Evolutionary conservation across 179 eudicot species (phyloP), one percentile per base, ranked within the genome.

Genomic region (Vitellaria paradoxa): DNA sequence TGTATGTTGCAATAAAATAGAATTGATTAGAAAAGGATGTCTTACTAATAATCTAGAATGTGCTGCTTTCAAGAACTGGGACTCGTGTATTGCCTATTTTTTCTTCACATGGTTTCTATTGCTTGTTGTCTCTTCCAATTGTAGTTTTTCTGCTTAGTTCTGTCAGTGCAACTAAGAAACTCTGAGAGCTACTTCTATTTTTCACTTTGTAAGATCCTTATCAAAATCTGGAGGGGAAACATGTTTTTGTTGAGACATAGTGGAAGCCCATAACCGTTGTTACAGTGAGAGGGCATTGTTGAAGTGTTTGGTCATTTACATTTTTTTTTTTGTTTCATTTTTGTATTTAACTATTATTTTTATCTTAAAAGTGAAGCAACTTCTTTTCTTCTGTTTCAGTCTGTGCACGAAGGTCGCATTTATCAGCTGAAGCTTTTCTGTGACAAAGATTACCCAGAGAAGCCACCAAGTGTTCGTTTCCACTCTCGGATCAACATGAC

Each of bases 371-470:
- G 8, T 49, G 64, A 37, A 76, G 45, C 30, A 65, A 66, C 18
- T 68, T 57, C 45, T 53, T 10, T 7, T n/a, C 24, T 56, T 78
- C 42, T 78, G 69, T 80, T 80, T 57, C 90, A 90, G 93, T 85
- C 87, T 15, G 93, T 90, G 21, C 93, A 90, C 79, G 92, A 89
- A 85, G 90, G 92, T 63, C 92, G 92, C 47, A 89, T 89, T 50
- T 89, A 89, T 84, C 93, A 90, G 79, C 80, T 90, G 89, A 90
- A 88, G 86, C 89, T 90, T 79, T 90, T 90, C 79, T 90, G 91
- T 64, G 93, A 90, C 87, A 90, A 87, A 75, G 93, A 90, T 78
- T 90, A 90, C 70, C 93, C 93, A 24, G 93, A 90, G 88, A 88
- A 90, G 77, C 91, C 91, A 50, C 93, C 93, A 21, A 87, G 81